Evolutionary conservation across 164 flowering plant genomes (phyloP), one percentile per base, ranked within the genome.

Genomic region (Cinnamomum micranthum): DNA sequence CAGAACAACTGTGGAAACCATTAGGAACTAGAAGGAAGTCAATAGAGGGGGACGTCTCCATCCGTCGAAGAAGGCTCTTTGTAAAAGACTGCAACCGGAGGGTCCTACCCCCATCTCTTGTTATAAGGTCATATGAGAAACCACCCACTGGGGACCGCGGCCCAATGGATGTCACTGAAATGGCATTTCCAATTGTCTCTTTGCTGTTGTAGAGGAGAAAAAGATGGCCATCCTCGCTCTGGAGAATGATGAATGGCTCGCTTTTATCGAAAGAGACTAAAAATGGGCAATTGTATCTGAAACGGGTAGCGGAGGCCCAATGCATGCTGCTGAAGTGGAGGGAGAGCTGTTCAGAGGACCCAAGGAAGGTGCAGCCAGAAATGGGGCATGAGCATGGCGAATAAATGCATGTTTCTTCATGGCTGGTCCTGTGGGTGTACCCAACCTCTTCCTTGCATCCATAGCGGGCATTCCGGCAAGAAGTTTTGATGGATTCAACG

Each of bases 381-480:
- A 90, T 50, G 7, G 93, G 91, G 78, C 93, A 89, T 17, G 75
- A 22, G 79, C 89, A 87, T 11, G 91, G 91, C 27, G 82, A 79
- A 74, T 71, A 80, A 3, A 71, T 74, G 78, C 88, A 88, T n/a
- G 72, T 68, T 59, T 84, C 88, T 75, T 87, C 90, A 67, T 88
- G 92, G n/a, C 69, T 81, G 50, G 52, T 55, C 66, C 78, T 82
- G 68, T 82, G 73, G 20, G 62, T 60, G 74, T 75, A 86, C 59
- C 77, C 80, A 27, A 85, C 77, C 22, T 74, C 81, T 77, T 80
- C 81, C 69, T 68, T 74, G 77, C 89, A 89, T 3, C 90, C 91
- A 79, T 85, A 87, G 2, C 71, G 80, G 50, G 77, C 72, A 67
- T 86, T 78, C 35, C 51, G 81, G 73, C 92, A 89, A 4, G 81